These are phyloP conservation scores for Strigomonas culicis DNA, from an alignment of 208 protist species.

Conservation along the genomic window DNA sequence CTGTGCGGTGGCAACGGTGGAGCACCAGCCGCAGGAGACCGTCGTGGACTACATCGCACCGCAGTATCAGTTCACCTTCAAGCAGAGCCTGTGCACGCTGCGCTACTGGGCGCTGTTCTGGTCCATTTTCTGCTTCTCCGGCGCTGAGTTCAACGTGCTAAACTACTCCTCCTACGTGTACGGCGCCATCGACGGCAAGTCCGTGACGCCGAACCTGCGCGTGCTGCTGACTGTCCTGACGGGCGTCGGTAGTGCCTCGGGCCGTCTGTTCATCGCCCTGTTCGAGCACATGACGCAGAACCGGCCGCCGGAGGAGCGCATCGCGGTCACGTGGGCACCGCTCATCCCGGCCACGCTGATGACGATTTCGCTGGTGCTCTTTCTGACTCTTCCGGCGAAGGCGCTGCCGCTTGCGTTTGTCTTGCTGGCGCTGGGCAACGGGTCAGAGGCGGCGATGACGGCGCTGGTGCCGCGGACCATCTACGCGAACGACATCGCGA, in stretches of 20 bases:
- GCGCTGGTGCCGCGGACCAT: conserved; percentile 61
- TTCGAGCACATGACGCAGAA: conserved; percentile 58
- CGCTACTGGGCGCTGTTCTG: conserved; percentile 19
- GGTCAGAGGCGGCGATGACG: conserved; percentile 30
- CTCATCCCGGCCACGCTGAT: conserved; percentile 33
- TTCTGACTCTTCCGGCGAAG: conserved; percentile 26
- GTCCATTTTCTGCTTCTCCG: conserved; percentile 17
- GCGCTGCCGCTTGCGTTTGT: conserved; percentile 47
- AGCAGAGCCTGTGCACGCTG: conserved; percentile 15
- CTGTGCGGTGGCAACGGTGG: not conserved
- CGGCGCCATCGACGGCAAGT: conserved; percentile 16
- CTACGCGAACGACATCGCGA: conserved; percentile 58
- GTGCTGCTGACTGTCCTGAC: conserved; percentile 31
- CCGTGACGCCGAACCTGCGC: conserved; percentile 8
- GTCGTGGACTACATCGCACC: conserved; percentile 60
- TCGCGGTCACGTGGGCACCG: conserved; percentile 44
- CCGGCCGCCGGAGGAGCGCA: conserved; percentile 46
- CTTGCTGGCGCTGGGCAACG: conserved; percentile 45
- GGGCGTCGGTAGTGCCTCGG: conserved; percentile 31
- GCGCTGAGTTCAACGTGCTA: conserved; percentile 20
- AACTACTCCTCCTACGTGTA: conserved; percentile 25
- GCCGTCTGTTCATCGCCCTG: conserved; percentile 39
- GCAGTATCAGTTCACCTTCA: conserved; percentile 37
- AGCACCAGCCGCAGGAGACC: conserved; percentile 11
- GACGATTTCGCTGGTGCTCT: conserved; percentile 36